phyloP scores from a whole-genome alignment of 2,329 filamentous ascomycete genomes.

The Xylogone sp. region DNA sequence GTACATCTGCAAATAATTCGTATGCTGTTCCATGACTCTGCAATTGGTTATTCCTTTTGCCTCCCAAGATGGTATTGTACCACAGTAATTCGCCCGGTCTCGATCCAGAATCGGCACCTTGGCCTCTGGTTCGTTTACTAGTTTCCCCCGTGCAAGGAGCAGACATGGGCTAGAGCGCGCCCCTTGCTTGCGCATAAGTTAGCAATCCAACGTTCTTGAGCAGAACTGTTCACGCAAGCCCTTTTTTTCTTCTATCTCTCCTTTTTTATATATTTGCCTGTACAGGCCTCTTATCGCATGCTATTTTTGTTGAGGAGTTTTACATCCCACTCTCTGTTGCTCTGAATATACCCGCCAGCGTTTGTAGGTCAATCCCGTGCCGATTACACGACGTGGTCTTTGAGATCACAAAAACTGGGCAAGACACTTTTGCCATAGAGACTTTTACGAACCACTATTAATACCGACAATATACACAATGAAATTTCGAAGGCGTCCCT shows the following conservation, averaged over 20 bases:
- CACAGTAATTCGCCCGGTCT: not conserved
- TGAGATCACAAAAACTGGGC: not conserved
- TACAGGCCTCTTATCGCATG: not conserved
- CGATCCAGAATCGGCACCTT: not conserved
- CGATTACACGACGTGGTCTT: not conserved
- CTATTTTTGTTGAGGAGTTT: not conserved
- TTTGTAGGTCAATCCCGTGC: not conserved
- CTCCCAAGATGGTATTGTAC: no score
- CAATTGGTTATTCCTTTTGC: no score
- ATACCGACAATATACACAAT: slow-evolving; percentile 34
- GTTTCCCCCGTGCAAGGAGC: not conserved
- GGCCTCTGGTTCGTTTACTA: not conserved
- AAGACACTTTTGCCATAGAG: no score
- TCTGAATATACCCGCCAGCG: not conserved
- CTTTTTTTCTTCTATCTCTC: not conserved
- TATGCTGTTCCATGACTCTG: no score
- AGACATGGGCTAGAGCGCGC: not conserved
- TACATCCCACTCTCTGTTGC: not conserved
- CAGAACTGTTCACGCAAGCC: not conserved
- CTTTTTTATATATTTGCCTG: not conserved
- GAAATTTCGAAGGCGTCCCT: slow-evolving; percentile 53
- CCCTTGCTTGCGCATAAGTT: not conserved
- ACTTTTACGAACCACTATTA: no score
- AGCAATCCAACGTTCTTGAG: not conserved
- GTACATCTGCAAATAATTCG: no score